Base-by-base conservation (phyloP, 2,329 filamentous ascomycete species). In the Phialocephala sp. region DNA sequence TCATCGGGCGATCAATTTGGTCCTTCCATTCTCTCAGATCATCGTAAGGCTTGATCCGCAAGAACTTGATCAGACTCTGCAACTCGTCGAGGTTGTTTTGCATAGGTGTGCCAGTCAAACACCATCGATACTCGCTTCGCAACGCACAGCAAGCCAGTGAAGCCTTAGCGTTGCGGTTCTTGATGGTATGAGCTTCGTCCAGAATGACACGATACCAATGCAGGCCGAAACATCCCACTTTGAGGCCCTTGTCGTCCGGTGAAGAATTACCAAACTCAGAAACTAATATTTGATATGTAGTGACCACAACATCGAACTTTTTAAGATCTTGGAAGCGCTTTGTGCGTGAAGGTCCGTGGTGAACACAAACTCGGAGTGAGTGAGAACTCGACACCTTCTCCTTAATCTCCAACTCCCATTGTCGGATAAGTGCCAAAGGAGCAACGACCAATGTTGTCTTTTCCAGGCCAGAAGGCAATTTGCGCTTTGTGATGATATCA, bases 1-100 rank as follows among this genome's bases (percentile, higher is more conserved):
- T 97, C 85, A 99, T 87, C 0, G 95, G 95, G 54, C 85, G 82
- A 61, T 93, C 94, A 66, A 99, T 99, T 65, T 96, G 90, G 18
- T 94, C 91, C 72, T 94, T 94, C 94, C 95, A 99, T 66, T 91
- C 88, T 11, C 86, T 85, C 22, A 97, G 82, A 63, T 97, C 89
- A 73, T 96, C 90, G 75, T 95, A 98, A 0, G 95, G 95, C 72
- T 91, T 91, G 75, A 99, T 97, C 18, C 92, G 89, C 43, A 99
- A 83, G 77, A 99, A 99, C 68, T 90, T 92, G 77, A 99, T 92
- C 62, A 99, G 81, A 71, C 93, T 97, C 76, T 99, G 95, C 60
- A 99, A 82, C 78, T 99, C 95, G 71, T 99, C 95, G 6, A 99
- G 86, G 73, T 97, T 98, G 79, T 99, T 99, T 76, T 99, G 95